A percentile compares a stretch with the other conserved stretches of the same genome.
Conservation (phyloP, 2,329 filamentous ascomycete genomes). For the Zymoseptoria passerinii region DNA sequence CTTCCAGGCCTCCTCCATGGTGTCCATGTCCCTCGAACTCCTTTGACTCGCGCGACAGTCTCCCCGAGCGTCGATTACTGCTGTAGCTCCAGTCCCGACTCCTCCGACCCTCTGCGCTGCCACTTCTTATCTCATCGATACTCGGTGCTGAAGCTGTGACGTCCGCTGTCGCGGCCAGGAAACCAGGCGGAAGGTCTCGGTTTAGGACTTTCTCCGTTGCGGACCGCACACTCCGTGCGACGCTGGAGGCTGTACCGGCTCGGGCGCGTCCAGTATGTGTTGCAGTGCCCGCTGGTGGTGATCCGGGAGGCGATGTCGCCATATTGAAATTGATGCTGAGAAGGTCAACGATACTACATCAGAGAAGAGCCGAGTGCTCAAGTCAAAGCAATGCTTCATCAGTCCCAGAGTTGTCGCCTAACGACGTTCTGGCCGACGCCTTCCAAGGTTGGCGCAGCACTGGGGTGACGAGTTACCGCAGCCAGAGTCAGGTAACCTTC, state of each 20-base stretch:
- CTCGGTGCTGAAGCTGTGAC: conserved; percentile 36
- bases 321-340: not conserved
- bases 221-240: conserved; percentile 8
- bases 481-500: not conserved
- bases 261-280: conserved; percentile 2
- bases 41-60: conserved; percentile 8
- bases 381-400: not conserved
- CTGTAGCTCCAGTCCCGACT: conserved; percentile 6
- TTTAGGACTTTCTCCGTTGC: conserved; percentile 10
- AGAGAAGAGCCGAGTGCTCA: not conserved
- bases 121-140: conserved; percentile 34
- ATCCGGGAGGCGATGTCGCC: too few species aligned
- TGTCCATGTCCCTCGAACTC: not conserved
- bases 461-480: not conserved
- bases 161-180: conserved; percentile 35
- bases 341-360: not conserved
- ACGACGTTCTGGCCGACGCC: not conserved
- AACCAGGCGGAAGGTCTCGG: conserved; percentile 16
- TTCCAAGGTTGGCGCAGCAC: not conserved
- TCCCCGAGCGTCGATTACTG: conserved; percentile 9
- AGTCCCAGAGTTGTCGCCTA: not conserved
- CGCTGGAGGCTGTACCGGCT: conserved; percentile 11
- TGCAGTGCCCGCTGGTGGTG: not conserved
- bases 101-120: conserved; percentile 11
- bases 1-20: conserved; percentile 4